Base-by-base conservation (phyloP, 2,329 filamentous ascomycete genomes). In the Aspergillus fumigatus region DNA sequence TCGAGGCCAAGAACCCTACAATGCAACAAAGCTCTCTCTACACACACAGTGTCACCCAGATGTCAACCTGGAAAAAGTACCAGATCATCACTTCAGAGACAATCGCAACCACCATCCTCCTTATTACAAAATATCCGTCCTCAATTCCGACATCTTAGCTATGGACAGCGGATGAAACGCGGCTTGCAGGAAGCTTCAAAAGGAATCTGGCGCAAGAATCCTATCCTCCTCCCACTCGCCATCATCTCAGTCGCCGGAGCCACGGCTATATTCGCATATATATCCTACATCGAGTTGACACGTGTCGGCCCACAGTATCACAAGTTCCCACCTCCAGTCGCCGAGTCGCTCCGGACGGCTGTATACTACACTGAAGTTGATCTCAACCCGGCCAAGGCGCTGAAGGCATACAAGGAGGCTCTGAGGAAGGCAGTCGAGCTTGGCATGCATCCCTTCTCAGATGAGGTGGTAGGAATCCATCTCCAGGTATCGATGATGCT, bases 401-500 rank as follows among this genome's bases (percentile, higher is more conserved):
- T 95, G 57, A 88, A 90, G 64, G 90, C 90, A 72, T 97, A 96
- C 72, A 87, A 87, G 66, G 83, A 88, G 62, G 92, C 92, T 3
- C 79, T 97, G 56, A 80, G 86, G 60, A 81, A 88, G 52, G 91
- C 91, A 56, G 78, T 86, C 51, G 86, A 90, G 67, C 69, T 88
- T 51, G 85, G 86, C 0, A 84, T 99, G 77, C 91, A 97, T 69
- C 90, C 90, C 0, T 95, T 92, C 70, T 92, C 89, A 3, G 89
- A 97, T 65, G 92, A 97, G 71, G 87, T 97, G 35, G 81, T 97
- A 64, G 94, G 94, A 8, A 86, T 97, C 52, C 90, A 92, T 68
- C 87, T 97, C 51, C 86, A 92, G 70, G 80, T 96, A 8, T 86
- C 90, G 1, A 82, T 82, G 9, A 86, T 96, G 80, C 81, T 96